phyloP scores from a whole-genome alignment of 805 yeast species.

The Monosporozyma unispora region DNA sequence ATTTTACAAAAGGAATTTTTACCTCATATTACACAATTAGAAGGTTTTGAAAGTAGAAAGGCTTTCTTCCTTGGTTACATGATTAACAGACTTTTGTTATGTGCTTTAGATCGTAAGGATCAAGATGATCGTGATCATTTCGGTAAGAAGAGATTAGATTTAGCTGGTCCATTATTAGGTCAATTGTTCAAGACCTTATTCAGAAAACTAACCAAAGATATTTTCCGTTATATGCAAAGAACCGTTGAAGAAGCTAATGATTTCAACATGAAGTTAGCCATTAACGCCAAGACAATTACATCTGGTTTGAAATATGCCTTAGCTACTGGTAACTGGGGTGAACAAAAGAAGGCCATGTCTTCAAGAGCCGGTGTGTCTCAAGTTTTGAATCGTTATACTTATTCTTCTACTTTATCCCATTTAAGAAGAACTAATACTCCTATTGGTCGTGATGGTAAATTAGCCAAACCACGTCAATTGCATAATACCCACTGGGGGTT shows the following conservation, averaged over 20 bases:
- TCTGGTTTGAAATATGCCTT: conserved; percentile 95
- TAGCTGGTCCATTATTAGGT: conserved; percentile 96
- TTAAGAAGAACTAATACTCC: conserved; percentile 98
- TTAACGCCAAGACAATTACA: conserved; percentile 92
- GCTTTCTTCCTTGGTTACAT: conserved; percentile 96
- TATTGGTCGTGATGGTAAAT: conserved; percentile 97
- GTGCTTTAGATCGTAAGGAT: conserved; percentile 95
- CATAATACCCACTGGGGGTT: conserved; percentile 99
- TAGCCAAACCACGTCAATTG: conserved; percentile 97
- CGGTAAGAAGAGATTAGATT: conserved; percentile 95
- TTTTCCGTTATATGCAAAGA: conserved; percentile 96
- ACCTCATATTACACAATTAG: conserved; percentile 95
- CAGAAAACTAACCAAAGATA: conserved; percentile 91
- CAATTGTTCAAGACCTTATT: conserved; percentile 89
- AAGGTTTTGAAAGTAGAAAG: conserved; percentile 93
- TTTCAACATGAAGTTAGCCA: conserved; percentile 92
- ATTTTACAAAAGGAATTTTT: conserved; percentile 90
- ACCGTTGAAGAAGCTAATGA: conserved; percentile 97
- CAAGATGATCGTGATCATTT: conserved; percentile 99
- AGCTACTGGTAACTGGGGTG: conserved; percentile 99
- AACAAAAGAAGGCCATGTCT: conserved; percentile 98
- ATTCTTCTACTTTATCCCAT: conserved; percentile 97
- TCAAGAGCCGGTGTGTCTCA: conserved; percentile 99
- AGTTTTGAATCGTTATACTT: conserved; percentile 94
- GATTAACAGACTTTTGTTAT: conserved; percentile 88